Conservation (phyloP, 208 protist species). For the Trypanosoma mega region DNA sequence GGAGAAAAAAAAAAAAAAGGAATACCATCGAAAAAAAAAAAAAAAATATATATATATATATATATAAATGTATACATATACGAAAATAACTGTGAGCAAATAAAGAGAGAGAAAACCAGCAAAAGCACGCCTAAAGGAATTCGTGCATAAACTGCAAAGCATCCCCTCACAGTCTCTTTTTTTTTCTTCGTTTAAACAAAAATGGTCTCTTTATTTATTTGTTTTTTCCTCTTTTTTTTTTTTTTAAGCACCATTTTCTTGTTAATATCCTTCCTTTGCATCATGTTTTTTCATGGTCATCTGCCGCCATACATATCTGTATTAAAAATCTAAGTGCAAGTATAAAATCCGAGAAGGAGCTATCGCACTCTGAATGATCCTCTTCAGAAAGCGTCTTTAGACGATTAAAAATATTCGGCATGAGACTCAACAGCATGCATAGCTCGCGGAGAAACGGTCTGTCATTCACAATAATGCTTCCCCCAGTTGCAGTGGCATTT, state of each 20-base stretch:
- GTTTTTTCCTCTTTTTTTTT: too few relatives aligned
- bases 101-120: too few relatives aligned
- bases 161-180: too few relatives aligned
- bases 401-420: slow-evolving; percentile 61
- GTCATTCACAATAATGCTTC: slow-evolving; percentile 21
- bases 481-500: slow-evolving; percentile 23
- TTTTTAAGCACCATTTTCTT: background rate
- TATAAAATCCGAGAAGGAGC: slow-evolving; percentile 49
- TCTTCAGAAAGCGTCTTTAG: slow-evolving; percentile 46
- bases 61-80: too few relatives aligned
- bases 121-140: too few relatives aligned
- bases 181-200: too few relatives aligned
- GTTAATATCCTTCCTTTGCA: background rate
- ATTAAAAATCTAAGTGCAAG: slow-evolving; percentile 66
- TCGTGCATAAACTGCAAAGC: too few relatives aligned
- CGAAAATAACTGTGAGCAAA: too few relatives aligned
- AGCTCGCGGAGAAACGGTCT: slow-evolving; percentile 67
- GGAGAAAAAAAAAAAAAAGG: too few relatives aligned
- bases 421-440: slow-evolving; percentile 51
- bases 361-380: slow-evolving; percentile 55
- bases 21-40: too few relatives aligned
- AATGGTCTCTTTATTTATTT: too few relatives aligned
- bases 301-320: slow-evolving; percentile 75
- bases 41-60: too few relatives aligned
- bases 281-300: slow-evolving; percentile 29